Evolutionary conservation across 768 basidiomycete genomes (phyloP).

Genomic region (Lyophyllum shimeji): DNA sequence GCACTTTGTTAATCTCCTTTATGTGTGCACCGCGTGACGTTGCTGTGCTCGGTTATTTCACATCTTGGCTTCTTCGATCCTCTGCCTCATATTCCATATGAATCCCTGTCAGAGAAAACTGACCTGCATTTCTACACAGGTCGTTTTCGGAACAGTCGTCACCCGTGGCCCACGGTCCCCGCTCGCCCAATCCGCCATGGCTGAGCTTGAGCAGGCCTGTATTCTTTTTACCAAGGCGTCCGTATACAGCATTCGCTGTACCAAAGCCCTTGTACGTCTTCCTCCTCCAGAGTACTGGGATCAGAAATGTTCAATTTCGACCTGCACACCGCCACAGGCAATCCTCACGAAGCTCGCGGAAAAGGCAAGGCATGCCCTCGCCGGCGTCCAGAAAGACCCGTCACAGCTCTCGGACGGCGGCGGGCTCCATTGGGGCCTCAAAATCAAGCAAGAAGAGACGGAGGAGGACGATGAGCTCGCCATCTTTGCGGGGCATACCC

Average conservation of each 20-base stretch:
- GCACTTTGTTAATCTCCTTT: no score
- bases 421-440: slow-evolving; percentile 50
- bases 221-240: slow-evolving; percentile 66
- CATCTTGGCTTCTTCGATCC: not conserved
- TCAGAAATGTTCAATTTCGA: no score
- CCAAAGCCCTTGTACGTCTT: slow-evolving; percentile 59
- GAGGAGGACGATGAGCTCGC: slow-evolving; percentile 62
- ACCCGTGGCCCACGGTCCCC: slow-evolving; percentile 71
- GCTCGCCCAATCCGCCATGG: slow-evolving; percentile 64
- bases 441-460: slow-evolving; percentile 45
- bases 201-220: slow-evolving; percentile 67
- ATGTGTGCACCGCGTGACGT: no score
- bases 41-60: no score
- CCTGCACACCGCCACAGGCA: slow-evolving; percentile 34
- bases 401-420: slow-evolving; percentile 28
- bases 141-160: slow-evolving; percentile 79
- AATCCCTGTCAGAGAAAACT: not conserved
- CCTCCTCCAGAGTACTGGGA: no score
- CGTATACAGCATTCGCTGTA: slow-evolving; percentile 56
- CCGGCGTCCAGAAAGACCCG: slow-evolving; percentile 39
- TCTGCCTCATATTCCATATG: no score
- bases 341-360: slow-evolving; percentile 61
- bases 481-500: slow-evolving; percentile 67
- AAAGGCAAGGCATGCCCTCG: slow-evolving; percentile 62
- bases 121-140: slow-evolving; percentile 32